Evolutionary conservation across 306 rosid genomes (phyloP).

Genomic region (Prunus kanzakura): DNA sequence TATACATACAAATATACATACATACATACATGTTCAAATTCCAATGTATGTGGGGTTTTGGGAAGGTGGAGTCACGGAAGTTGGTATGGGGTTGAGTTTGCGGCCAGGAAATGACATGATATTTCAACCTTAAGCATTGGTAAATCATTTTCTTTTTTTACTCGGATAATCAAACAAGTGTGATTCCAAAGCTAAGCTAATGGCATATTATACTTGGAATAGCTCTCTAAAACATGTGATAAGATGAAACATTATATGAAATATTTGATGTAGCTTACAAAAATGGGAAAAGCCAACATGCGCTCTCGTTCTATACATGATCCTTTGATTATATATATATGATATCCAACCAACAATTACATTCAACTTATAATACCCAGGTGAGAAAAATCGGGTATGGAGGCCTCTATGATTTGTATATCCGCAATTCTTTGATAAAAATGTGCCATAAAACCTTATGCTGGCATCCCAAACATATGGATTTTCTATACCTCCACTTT

Average conservation of each 20-base stretch:
- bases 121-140: too few species aligned
- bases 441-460: neutral
- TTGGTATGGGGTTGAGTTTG: too few species aligned
- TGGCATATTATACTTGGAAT: neutral
- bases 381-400: conserved; percentile 37
- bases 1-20: too few species aligned
- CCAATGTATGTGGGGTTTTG: too few species aligned
- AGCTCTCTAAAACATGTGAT: neutral
- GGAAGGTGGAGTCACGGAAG: too few species aligned
- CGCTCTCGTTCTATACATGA: conserved; percentile 16
- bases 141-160: too few species aligned
- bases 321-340: neutral
- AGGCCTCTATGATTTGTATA: conserved; percentile 2
- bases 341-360: neutral
- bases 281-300: neutral
- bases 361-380: conserved; percentile 23
- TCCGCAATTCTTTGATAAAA: conserved; percentile 1
- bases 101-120: too few species aligned
- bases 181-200: too few species aligned
- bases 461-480: neutral
- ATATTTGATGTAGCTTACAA: neutral
- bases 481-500: neutral
- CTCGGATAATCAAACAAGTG: too few species aligned
- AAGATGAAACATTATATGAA: neutral
- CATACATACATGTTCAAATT: too few species aligned